Evolutionary conservation across 1,139 yeast species (phyloP).

Genomic region (Hanseniaspora sp.): DNA sequence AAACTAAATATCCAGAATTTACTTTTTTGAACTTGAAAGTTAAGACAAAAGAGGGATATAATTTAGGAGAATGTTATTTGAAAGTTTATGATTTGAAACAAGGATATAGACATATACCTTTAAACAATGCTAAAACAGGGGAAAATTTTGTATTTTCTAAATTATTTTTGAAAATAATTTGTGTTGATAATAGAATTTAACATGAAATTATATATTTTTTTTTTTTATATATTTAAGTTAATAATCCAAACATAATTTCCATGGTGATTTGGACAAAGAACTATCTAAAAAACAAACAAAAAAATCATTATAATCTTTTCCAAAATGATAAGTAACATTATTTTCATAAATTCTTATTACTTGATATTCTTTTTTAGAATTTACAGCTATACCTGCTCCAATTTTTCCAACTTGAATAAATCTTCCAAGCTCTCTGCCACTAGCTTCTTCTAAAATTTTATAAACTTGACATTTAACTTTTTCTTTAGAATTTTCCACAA

Average conservation of each 20-base stretch:
- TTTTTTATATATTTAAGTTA: background rate
- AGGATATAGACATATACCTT: conserved; percentile 73
- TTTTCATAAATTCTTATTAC: conserved; percentile 15
- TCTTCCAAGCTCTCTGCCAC: conserved; percentile 34
- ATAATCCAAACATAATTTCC: conserved; percentile 1
- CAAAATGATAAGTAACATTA: conserved; percentile 14
- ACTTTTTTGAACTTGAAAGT: conserved; percentile 45
- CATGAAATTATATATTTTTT: background rate
- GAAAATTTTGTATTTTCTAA: conserved; percentile 74
- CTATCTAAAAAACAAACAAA: conserved; percentile 10
- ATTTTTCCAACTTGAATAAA: conserved; percentile 38
- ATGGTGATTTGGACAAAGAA: background rate
- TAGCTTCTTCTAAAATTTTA: conserved; percentile 19
- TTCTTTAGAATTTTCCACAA: background rate
- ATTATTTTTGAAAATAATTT: conserved; percentile 46
- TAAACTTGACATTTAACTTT: conserved; percentile 18
- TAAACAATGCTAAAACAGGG: conserved; percentile 58
- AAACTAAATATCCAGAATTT: conserved; percentile 36
- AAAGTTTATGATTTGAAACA: conserved; percentile 47
- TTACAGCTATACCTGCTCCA: conserved; percentile 37
- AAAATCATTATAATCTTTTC: background rate
- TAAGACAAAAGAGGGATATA: conserved; percentile 30
- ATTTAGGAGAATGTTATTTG: conserved; percentile 50
- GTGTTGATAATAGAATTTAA: conserved; percentile 20
- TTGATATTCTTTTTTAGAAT: conserved; percentile 24